phyloP scores from a whole-genome alignment of 306 rosid genomes.

The Cucurbita argyrosperma region DNA sequence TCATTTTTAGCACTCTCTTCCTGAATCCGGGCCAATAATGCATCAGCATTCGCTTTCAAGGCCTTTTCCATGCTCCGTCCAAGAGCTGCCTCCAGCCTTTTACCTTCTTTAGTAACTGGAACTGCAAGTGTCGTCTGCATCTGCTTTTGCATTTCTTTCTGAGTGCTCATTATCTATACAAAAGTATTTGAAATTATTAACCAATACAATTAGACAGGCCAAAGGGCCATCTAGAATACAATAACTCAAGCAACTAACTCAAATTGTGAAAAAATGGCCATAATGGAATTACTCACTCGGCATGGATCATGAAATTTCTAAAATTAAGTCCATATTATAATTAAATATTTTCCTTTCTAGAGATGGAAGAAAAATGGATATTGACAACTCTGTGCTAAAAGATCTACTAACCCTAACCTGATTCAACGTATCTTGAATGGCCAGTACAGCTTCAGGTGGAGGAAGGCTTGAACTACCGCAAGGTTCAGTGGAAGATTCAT shows the following conservation, averaged over 20 bases:
- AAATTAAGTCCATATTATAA: not conserved
- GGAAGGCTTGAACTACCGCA: conserved; percentile 40
- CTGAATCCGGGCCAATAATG: conserved; percentile 79
- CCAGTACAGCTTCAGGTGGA: conserved; percentile 39
- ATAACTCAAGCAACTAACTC: not conserved
- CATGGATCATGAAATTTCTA: not conserved
- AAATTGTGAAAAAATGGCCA: not conserved
- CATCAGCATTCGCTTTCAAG: conserved; percentile 60
- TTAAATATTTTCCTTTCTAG: not conserved
- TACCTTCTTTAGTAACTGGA: conserved; percentile 87
- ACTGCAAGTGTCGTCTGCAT: conserved; percentile 52
- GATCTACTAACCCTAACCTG: conserved; percentile 36
- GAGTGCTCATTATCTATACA: conserved; percentile 58
- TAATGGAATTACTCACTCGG: not conserved
- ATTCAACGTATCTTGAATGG: conserved; percentile 69
- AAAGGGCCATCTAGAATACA: not conserved
- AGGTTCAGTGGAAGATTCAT: conserved; percentile 44
- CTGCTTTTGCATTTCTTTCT: conserved; percentile 87
- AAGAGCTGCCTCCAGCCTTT: conserved; percentile 64
- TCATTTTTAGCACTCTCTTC: conserved; percentile 85
- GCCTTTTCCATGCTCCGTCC: conserved; percentile 75
- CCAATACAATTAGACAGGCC: conserved; percentile 1
- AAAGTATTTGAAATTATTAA: conserved; percentile 2
- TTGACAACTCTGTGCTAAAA: not conserved
- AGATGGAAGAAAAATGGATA: not conserved